A percentile compares a stretch with the other conserved stretches of the same genome.
These are phyloP conservation scores for Colletotrichum costaricense DNA, from an alignment of 2,329 filamentous ascomycete species.

Conservation along the genomic window DNA sequence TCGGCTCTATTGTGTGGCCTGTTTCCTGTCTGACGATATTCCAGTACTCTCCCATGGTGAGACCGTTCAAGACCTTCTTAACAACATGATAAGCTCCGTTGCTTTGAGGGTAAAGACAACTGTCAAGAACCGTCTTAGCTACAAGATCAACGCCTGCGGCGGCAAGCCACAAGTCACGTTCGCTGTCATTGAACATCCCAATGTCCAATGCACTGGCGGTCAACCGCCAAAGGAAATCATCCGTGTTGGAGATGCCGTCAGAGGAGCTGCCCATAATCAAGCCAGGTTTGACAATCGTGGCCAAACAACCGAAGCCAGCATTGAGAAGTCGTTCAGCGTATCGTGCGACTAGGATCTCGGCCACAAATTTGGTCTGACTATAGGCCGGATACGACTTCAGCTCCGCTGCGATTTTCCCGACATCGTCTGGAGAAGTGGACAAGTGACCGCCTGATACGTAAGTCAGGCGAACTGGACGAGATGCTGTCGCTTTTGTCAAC, in stretches of 20 bases:
- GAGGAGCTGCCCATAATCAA: slow-evolving; percentile 38
- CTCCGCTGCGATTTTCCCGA: neutral
- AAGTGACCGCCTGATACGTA: slow-evolving; percentile 29
- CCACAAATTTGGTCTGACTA: slow-evolving; percentile 40
- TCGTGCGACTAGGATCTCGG: slow-evolving; percentile 36
- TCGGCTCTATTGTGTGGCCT: slow-evolving; percentile 12
- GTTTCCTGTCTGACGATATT: slow-evolving; percentile 31
- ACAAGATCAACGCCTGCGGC: slow-evolving; percentile 36
- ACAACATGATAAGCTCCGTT: neutral
- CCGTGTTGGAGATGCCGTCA: slow-evolving; percentile 38
- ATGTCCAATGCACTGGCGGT: slow-evolving; percentile 34
- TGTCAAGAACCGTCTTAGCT: slow-evolving; percentile 26
- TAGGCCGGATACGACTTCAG: slow-evolving; percentile 32
- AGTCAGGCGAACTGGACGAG: slow-evolving; percentile 4
- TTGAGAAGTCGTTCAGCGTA: neutral
- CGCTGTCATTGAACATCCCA: slow-evolving; percentile 19
- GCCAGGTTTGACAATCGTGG: slow-evolving; percentile 39
- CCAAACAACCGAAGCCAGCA: neutral
- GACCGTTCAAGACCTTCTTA: slow-evolving; percentile 32
- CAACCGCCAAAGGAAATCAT: slow-evolving; percentile 41
- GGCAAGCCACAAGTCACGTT: slow-evolving; percentile 33
- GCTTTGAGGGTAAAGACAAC: neutral
- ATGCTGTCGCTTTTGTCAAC: neutral
- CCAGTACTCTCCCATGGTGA: slow-evolving; percentile 38
- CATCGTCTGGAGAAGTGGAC: slow-evolving; percentile 18